These are phyloP conservation scores for Trichoderma simmonsii DNA, from an alignment of 2,329 filamentous ascomycete genomes.

Conservation along the genomic window DNA sequence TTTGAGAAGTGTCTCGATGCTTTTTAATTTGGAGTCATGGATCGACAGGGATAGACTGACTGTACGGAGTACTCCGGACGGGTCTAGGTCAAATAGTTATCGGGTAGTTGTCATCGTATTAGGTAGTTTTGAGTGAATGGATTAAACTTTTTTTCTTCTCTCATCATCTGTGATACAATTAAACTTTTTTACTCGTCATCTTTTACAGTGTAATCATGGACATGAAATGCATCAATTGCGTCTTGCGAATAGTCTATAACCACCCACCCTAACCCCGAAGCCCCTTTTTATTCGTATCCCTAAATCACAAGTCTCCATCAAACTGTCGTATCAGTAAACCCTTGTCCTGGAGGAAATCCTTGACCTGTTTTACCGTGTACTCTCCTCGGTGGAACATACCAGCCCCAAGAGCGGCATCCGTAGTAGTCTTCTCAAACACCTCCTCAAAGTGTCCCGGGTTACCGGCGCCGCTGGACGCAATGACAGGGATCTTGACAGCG, in stretches of 20 bases:
- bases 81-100: neutral
- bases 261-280: neutral
- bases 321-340: conserved; percentile 77
- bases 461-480: conserved; percentile 90
- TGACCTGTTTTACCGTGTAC: conserved; percentile 92
- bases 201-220: neutral
- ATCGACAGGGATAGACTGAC: conserved; percentile 4
- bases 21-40: conserved; percentile 5
- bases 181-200: neutral
- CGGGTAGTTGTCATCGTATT: neutral
- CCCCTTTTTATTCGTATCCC: neutral
- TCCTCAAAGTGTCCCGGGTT: conserved; percentile 84
- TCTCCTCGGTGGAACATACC: conserved; percentile 97
- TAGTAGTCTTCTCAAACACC: conserved; percentile 80
- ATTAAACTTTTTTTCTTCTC: neutral
- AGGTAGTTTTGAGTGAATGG: neutral
- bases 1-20: neutral
- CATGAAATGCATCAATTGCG: neutral
- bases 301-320: conserved; percentile 52
- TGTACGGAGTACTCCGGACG: conserved; percentile 10
- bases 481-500: conserved; percentile 87
- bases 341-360: conserved; percentile 69
- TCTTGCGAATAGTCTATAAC: conserved; percentile 6
- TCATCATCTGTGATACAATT: neutral
- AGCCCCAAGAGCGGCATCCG: conserved; percentile 90